Conservation (phyloP, 805 yeast genomes). For the Pichia membranifaciens region DNA sequence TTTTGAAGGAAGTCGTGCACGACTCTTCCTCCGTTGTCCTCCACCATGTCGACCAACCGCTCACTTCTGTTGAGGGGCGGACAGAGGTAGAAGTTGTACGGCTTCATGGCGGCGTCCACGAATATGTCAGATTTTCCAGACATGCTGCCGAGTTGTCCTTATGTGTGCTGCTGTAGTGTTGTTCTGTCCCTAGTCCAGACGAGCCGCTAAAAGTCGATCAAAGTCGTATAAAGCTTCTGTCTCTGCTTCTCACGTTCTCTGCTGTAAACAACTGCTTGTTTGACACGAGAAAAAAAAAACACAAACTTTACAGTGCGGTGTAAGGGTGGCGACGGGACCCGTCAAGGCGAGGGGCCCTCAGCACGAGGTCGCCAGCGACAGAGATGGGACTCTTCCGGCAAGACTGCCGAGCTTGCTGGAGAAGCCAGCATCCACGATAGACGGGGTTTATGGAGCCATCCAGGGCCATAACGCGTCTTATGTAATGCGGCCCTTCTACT, state of each 20-base stretch:
- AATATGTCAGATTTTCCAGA: conserved; percentile 10
- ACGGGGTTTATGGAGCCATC: no score
- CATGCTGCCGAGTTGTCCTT: no score
- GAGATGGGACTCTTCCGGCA: no score
- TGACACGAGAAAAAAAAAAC: neutral
- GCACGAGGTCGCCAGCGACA: neutral
- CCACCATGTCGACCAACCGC: conserved; percentile 11
- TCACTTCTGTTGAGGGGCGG: conserved; percentile 15
- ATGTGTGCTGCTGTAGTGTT: no score
- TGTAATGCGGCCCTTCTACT: no score
- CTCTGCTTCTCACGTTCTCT: neutral
- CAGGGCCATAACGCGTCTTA: no score
- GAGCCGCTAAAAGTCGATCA: no score
- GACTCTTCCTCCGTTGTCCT: conserved; percentile 19
- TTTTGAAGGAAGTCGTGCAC: conserved; percentile 11
- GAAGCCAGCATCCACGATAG: no score
- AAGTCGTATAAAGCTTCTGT: no score
- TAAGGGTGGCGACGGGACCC: conserved; percentile 6
- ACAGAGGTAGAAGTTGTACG: conserved; percentile 17
- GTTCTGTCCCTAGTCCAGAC: no score
- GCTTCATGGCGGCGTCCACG: conserved; percentile 13
- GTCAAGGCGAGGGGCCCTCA: no score
- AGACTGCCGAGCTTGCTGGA: no score
- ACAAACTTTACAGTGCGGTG: conserved; percentile 11
- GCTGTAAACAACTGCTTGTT: neutral